Evolutionary conservation across 2,329 filamentous ascomycete genomes (phyloP).

Genomic region (Periconia sp.): DNA sequence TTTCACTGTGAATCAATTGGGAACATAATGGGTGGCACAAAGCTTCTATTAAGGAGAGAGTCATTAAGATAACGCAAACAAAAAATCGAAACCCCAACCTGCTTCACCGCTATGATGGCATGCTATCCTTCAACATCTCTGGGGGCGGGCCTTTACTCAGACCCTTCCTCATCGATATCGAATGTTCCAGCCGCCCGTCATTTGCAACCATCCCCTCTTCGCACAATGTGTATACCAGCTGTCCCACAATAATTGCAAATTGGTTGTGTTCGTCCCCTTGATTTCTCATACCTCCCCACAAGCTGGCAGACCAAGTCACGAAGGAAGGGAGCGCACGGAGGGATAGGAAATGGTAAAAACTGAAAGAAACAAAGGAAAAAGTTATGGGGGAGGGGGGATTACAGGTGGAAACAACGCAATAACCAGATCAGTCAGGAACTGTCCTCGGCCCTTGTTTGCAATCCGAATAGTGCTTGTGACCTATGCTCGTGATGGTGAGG

Average conservation of each 20-base stretch:
- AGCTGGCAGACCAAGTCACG: conserved; percentile 44
- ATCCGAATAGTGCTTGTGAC: conserved; percentile 6
- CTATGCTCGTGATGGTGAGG: conserved; percentile 14
- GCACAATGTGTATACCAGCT: conserved; percentile 20
- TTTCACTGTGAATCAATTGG: background rate
- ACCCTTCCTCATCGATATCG: conserved; percentile 10
- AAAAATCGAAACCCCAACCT: background rate
- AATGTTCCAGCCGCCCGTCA: conserved; percentile 23
- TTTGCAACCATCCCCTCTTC: conserved; percentile 12
- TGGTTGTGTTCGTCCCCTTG: conserved; percentile 41
- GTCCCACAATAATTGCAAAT: conserved; percentile 34
- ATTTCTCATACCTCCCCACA: conserved; percentile 43
- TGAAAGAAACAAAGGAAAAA: conserved; percentile 22
- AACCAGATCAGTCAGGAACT: conserved; percentile 28
- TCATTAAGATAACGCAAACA: conserved; percentile 14
- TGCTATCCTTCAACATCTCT: conserved; percentile 13
- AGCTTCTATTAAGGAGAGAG: conserved; percentile 16
- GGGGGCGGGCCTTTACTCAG: background rate
- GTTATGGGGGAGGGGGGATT: conserved; percentile 35
- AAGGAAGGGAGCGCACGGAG: conserved; percentile 37
- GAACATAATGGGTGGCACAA: background rate
- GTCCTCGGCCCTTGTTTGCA: conserved; percentile 28
- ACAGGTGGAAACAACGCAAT: conserved; percentile 33
- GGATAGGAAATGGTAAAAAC: conserved; percentile 30
- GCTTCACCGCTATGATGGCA: conserved; percentile 22